phyloP scores from a whole-genome alignment of 805 yeast species.

The Pichia heedii region DNA sequence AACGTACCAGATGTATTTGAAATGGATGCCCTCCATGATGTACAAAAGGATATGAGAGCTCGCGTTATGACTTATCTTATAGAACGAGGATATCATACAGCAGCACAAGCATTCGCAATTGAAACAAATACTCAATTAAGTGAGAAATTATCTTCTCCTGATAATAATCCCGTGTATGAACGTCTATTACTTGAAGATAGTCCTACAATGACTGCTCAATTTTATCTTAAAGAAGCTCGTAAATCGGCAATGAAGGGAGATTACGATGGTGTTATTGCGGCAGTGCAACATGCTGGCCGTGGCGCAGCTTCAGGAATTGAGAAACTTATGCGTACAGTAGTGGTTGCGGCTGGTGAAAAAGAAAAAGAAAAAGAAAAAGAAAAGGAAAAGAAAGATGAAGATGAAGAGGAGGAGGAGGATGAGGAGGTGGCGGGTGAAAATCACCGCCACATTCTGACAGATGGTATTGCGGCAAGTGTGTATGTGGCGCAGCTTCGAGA shows the following conservation, averaged over 20 bases:
- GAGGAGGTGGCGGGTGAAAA: constrained; percentile 37
- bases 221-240: neutral
- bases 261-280: neutral
- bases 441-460: neutral
- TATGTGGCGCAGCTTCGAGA: neutral
- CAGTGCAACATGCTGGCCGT: neutral
- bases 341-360: constrained; percentile 31
- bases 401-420: constrained; percentile 30
- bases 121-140: neutral
- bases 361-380: constrained; percentile 44
- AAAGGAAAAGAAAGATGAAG: constrained; percentile 3
- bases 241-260: neutral
- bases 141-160: too few species aligned
- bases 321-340: neutral
- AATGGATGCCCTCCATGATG: constrained; percentile 6
- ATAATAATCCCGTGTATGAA: neutral
- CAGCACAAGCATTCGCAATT: neutral
- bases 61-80: constrained; percentile 6
- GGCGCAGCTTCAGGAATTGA: neutral
- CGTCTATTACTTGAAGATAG: neutral
- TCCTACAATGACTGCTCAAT: neutral
- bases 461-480: neutral
- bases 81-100: constrained; percentile 6
- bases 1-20: constrained; percentile 11
- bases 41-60: constrained; percentile 6